Percentiles rank a stretch among this genome's conserved stretches.
phyloP scores from a whole-genome alignment of 345 rosid species.

The Brassica carinata region DNA sequence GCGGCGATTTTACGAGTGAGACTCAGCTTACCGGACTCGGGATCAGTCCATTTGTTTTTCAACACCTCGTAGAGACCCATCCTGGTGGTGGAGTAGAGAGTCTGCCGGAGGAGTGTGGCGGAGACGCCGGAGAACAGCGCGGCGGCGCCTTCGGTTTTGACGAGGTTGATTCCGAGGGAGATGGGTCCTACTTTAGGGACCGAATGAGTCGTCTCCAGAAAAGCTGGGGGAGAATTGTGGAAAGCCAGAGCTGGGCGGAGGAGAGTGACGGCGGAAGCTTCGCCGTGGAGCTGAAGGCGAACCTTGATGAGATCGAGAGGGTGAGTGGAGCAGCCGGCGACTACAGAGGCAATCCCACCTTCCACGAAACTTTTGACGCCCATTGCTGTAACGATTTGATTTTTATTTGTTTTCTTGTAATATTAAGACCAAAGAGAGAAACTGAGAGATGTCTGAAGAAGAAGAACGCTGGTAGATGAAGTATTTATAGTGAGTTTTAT shows the following conservation, averaged over 20 bases:
- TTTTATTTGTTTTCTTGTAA: not conserved
- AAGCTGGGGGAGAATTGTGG: constrained; percentile 39
- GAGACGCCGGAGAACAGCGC: constrained; percentile 81
- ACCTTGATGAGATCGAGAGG: constrained; percentile 89
- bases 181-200: constrained; percentile 32
- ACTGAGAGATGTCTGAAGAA: constrained; percentile 16
- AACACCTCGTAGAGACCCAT: constrained; percentile 81
- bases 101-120: constrained; percentile 77
- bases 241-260: constrained; percentile 63
- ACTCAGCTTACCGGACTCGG: constrained; percentile 40
- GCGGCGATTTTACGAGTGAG: constrained; percentile 58
- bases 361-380: constrained; percentile 51
- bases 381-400: not conserved
- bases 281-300: constrained; percentile 86
- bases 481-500: constrained; percentile 25
- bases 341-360: constrained; percentile 73
- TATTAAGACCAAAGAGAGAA: not conserved
- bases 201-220: not conserved
- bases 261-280: constrained; percentile 42
- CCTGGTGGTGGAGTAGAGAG: constrained; percentile 77
- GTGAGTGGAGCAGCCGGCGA: constrained; percentile 83
- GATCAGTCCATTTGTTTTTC: constrained; percentile 67
- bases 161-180: constrained; percentile 55
- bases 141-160: constrained; percentile 52
- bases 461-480: constrained; percentile 8